Percentiles rank a stretch among this genome's conserved stretches.
Conservation (phyloP, 2,329 filamentous ascomycete species). For the Blastomyces emzantsi region DNA sequence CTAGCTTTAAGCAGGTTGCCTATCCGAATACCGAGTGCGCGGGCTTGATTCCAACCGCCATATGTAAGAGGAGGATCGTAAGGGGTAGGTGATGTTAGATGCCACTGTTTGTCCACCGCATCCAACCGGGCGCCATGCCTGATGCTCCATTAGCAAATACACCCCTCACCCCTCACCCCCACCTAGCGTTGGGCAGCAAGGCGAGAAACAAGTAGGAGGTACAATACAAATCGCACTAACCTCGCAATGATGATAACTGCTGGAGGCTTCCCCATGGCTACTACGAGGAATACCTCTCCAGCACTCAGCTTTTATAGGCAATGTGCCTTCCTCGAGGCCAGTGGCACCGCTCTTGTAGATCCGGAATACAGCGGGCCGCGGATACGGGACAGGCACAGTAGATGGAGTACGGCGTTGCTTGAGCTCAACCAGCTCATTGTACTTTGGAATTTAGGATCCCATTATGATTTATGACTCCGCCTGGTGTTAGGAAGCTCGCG, state of each 20-base stretch:
- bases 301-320: neutral
- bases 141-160: constrained; percentile 6
- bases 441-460: neutral
- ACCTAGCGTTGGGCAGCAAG: neutral
- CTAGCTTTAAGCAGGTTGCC: constrained; percentile 55
- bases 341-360: neutral
- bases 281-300: neutral
- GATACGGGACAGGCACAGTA: neutral
- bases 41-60: constrained; percentile 82
- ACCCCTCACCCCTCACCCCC: neutral
- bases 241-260: constrained; percentile 37
- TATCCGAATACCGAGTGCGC: constrained; percentile 73
- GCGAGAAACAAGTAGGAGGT: neutral
- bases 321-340: neutral
- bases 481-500: neutral
- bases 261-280: constrained; percentile 31
- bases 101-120: constrained; percentile 90
- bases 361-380: neutral
- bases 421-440: constrained; percentile 10
- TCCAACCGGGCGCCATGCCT: constrained; percentile 92
- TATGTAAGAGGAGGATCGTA: constrained; percentile 96
- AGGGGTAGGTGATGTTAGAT: constrained; percentile 81
- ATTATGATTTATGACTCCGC: neutral
- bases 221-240: constrained; percentile 21
- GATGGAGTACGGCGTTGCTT: neutral